These are phyloP conservation scores for Logfia minima DNA, from an alignment of 129 eudicot species.

Conservation along the genomic window DNA sequence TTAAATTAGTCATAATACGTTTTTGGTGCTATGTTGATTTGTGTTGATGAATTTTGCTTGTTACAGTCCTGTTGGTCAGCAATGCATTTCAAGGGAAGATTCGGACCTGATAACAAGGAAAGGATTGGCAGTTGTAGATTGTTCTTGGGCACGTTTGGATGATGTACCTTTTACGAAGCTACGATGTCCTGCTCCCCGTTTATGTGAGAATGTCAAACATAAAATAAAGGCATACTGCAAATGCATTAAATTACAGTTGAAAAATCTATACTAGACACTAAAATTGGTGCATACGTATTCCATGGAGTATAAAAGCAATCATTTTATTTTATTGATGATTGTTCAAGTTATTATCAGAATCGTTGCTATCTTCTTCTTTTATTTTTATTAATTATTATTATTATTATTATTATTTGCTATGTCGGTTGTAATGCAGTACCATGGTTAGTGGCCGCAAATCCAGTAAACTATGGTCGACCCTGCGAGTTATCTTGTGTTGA, in stretches of 20 bases:
- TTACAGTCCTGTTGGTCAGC: slow-evolving; percentile 85
- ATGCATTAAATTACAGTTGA: not conserved
- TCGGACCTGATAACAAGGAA: slow-evolving; percentile 61
- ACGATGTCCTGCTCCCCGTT: slow-evolving; percentile 94
- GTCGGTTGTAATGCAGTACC: slow-evolving; percentile 58
- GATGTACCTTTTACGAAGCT: slow-evolving; percentile 97
- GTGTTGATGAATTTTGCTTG: slow-evolving; percentile 7
- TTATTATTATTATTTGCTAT: too few species aligned
- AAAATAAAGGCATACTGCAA: not conserved
- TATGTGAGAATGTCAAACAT: slow-evolving; percentile 49
- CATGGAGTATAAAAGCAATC: too few species aligned
- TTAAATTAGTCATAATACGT: not conserved
- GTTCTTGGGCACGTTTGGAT: slow-evolving; percentile 95
- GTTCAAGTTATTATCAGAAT: slow-evolving; percentile 13
- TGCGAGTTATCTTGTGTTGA: slow-evolving; percentile 97
- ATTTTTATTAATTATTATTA: too few species aligned
- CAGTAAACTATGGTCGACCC: slow-evolving; percentile 98
- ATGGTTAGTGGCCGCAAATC: slow-evolving; percentile 99
- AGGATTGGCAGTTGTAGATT: slow-evolving; percentile 97
- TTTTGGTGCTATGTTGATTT: slow-evolving; percentile 1
- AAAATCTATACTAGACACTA: not conserved
- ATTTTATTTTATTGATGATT: not conserved
- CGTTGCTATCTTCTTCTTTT: slow-evolving; percentile 2
- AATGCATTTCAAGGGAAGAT: slow-evolving; percentile 91
- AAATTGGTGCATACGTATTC: too few species aligned